Conservation (phyloP, 192 early-diverging fungal species). For the Linnemannia zychae region DNA sequence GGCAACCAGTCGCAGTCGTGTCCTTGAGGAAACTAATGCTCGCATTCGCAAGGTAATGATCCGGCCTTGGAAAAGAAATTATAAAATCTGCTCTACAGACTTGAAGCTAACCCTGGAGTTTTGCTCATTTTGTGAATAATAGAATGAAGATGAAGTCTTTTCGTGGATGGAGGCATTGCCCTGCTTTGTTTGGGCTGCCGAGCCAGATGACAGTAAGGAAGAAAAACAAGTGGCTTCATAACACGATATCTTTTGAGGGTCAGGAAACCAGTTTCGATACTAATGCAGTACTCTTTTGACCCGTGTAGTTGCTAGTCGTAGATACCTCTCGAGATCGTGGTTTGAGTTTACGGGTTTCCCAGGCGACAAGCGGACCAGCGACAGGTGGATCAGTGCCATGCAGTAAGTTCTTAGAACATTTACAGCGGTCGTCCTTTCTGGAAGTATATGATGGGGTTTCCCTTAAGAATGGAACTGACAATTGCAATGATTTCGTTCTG, state of each 20-base stretch:
- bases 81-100: background rate
- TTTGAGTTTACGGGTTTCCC: slow-evolving; percentile 53
- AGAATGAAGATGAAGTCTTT: slow-evolving; percentile 55
- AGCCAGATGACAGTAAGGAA: slow-evolving; percentile 36
- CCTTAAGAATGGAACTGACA: too few relatives aligned
- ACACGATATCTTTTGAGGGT: too few relatives aligned
- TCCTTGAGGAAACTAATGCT: slow-evolving; percentile 43
- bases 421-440: too few relatives aligned
- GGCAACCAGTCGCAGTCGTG: slow-evolving; percentile 35
- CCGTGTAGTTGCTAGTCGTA: slow-evolving; percentile 30
- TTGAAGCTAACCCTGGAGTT: background rate
- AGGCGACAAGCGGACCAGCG: slow-evolving; percentile 42
- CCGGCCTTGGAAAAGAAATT: background rate
- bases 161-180: slow-evolving; percentile 57
- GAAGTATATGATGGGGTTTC: background rate
- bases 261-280: background rate
- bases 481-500: background rate
- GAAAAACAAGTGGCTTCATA: background rate
- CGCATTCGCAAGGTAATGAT: slow-evolving; percentile 45
- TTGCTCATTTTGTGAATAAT: background rate
- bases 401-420: slow-evolving; percentile 31
- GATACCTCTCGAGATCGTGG: slow-evolving; percentile 52
- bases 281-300: background rate
- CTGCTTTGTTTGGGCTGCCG: slow-evolving; percentile 55
- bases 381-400: slow-evolving; percentile 54